Conservation (phyloP, 306 rosid genomes). For the Quercus bicolor region DNA sequence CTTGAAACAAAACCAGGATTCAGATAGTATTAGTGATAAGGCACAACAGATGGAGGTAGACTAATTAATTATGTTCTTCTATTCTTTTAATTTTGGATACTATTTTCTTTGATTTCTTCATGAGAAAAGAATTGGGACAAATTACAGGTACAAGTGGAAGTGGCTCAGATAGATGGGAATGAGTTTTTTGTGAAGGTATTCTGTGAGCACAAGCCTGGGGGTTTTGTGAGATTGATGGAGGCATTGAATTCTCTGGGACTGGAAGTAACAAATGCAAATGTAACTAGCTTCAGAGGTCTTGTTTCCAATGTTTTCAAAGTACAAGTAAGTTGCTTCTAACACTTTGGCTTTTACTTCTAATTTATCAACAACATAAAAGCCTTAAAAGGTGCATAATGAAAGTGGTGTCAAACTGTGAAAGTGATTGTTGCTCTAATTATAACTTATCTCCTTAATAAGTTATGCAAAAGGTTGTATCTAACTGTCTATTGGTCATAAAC, state of each 20-base stretch:
- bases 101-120: background rate
- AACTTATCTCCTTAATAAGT: too few relatives aligned
- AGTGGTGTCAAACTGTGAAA: too few relatives aligned
- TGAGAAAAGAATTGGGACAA: background rate
- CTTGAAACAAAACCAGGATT: conserved; percentile 44
- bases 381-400: too few relatives aligned
- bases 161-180: conserved; percentile 72
- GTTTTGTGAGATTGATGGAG: conserved; percentile 80
- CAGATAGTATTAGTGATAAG: conserved; percentile 44
- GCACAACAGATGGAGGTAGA: conserved; percentile 83
- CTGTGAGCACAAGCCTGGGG: conserved; percentile 78
- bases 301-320: conserved; percentile 81
- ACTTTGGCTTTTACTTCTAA: background rate
- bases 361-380: too few relatives aligned
- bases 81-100: background rate
- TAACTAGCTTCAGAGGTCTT: conserved; percentile 74
- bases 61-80: background rate
- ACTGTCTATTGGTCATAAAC: too few relatives aligned
- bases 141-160: conserved; percentile 87
- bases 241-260: conserved; percentile 66
- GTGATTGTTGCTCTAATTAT: background rate
- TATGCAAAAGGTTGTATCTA: too few relatives aligned
- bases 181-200: conserved; percentile 80
- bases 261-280: conserved; percentile 78
- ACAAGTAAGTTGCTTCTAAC: conserved; percentile 40